Conservation (phyloP, 345 rosid genomes). For the Citrus cavaleriei region DNA sequence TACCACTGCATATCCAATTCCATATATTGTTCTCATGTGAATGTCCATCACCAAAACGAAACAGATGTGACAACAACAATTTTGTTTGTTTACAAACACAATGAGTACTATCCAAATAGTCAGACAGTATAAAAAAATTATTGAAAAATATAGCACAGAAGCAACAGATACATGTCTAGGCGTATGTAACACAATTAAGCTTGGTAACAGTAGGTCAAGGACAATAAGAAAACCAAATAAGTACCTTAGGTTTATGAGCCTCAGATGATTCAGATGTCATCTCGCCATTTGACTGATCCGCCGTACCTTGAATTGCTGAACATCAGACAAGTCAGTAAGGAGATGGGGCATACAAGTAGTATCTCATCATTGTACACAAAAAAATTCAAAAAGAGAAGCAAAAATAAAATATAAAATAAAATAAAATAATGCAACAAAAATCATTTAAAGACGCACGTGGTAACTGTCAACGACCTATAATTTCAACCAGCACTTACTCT, state of each 20-base stretch:
- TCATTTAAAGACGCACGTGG: background rate
- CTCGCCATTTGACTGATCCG: conserved; percentile 42
- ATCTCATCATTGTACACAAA: background rate
- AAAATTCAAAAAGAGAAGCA: too few relatives aligned
- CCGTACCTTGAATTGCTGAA: conserved; percentile 32
- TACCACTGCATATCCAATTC: background rate
- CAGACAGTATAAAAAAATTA: background rate
- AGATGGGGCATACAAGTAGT: background rate
- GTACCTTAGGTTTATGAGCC: conserved; percentile 49
- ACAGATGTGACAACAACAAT: background rate
- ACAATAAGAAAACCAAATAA: conserved; percentile 1
- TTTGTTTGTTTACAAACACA: background rate
- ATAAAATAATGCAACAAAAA: background rate
- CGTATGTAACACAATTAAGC: background rate
- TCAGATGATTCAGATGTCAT: conserved; percentile 43
- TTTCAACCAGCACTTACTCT: background rate
- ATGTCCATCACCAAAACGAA: background rate
- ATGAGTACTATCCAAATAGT: background rate
- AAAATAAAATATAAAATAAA: too few relatives aligned
- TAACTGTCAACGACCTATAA: background rate
- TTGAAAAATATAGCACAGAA: background rate
- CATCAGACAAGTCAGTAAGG: conserved; percentile 14
- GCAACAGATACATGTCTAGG: background rate
- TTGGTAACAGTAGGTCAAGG: background rate
- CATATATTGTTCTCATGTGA: background rate